These are phyloP conservation scores for Podaxis sp. DNA, from an alignment of 768 basidiomycete genomes.

Conservation along the genomic window DNA sequence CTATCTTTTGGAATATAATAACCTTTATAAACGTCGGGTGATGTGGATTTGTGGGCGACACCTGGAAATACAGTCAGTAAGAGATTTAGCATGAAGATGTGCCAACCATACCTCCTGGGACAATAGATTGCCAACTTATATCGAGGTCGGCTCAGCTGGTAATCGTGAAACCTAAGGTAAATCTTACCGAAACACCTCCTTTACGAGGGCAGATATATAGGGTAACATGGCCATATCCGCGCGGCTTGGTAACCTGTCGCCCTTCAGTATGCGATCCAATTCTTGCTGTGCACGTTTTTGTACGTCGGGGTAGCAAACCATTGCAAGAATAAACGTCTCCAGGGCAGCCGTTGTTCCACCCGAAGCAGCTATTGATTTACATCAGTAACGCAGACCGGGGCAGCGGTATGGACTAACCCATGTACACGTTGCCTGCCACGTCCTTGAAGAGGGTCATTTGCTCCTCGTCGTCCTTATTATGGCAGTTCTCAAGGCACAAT, in stretches of 20 bases:
- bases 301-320: constrained; percentile 27
- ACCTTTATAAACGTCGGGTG: constrained; percentile 1
- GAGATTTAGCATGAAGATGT: background rate
- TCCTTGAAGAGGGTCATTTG: constrained; percentile 23
- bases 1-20: constrained; percentile 3
- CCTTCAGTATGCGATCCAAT: constrained; percentile 26
- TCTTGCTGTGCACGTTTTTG: constrained; percentile 30
- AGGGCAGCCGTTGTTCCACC: constrained; percentile 1
- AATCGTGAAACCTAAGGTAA: background rate
- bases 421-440: constrained; percentile 40
- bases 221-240: constrained; percentile 23
- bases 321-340: constrained; percentile 25
- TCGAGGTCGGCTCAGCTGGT: background rate
- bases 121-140: constrained; percentile 3
- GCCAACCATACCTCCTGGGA: background rate
- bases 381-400: background rate
- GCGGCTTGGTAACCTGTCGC: constrained; percentile 24
- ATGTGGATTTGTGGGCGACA: background rate
- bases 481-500: constrained; percentile 15
- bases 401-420: constrained; percentile 26
- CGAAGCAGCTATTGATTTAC: background rate
- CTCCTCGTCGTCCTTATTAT: constrained; percentile 3
- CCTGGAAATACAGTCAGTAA: background rate
- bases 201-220: constrained; percentile 25
- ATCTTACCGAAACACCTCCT: constrained; percentile 27